phyloP scores from a whole-genome alignment of 768 basidiomycete genomes.

The Leccinum truebloodii region DNA sequence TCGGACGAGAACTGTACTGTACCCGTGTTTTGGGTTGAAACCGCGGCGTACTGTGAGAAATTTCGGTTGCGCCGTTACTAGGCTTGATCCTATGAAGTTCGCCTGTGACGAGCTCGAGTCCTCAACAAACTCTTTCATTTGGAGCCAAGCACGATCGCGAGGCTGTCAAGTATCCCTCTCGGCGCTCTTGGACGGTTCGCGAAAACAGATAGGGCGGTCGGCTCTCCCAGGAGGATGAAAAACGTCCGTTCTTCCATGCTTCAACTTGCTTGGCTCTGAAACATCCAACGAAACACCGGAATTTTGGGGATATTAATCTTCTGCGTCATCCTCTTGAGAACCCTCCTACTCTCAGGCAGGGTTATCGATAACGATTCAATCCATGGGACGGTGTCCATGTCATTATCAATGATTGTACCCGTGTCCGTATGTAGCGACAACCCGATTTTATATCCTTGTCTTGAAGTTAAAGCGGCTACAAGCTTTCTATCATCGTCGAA shows the following conservation, averaged over 20 bases:
- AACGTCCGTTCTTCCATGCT: background rate
- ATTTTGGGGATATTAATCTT: background rate
- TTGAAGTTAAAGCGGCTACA: background rate
- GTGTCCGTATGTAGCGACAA: background rate
- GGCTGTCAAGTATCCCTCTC: background rate
- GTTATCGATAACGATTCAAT: background rate
- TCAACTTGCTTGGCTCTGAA: background rate
- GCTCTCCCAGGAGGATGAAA: background rate
- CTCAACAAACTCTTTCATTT: background rate
- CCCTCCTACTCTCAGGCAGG: background rate
- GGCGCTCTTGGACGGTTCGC: background rate
- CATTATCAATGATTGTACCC: background rate
- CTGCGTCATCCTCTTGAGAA: background rate
- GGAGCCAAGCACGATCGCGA: background rate
- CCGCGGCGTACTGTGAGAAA: no score
- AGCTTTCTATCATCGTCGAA: background rate
- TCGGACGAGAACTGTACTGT: no score
- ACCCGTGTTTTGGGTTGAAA: no score
- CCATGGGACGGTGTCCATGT: background rate
- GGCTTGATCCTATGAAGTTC: no score
- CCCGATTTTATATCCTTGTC: background rate
- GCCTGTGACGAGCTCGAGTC: background rate
- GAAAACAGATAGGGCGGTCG: background rate
- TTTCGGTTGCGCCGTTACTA: no score
- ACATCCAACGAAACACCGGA: background rate